Conservation (phyloP, 257 asterid genomes). For the Gynochthodes officinalis region DNA sequence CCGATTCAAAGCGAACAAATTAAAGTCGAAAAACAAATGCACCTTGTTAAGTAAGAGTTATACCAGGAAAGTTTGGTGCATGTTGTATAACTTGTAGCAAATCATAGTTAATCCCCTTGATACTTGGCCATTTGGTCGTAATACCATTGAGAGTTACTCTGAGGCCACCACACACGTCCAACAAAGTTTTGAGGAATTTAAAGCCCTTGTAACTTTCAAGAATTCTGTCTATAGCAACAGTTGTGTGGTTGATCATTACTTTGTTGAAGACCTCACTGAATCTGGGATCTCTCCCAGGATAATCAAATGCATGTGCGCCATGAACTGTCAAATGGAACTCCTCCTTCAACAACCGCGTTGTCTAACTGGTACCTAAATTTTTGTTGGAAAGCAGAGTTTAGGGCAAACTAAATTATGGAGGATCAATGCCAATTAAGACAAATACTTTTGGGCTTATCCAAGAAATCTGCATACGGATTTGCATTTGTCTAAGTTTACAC, state of each 20-base stretch:
- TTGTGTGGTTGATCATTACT: slow-evolving; percentile 31
- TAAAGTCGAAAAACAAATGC: neutral
- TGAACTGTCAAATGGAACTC: slow-evolving; percentile 31
- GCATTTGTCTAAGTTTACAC: too few relatives aligned
- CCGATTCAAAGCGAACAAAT: neutral
- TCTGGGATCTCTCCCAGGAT: slow-evolving; percentile 20
- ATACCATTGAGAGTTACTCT: slow-evolving; percentile 34
- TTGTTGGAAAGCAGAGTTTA: too few relatives aligned
- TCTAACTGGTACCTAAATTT: slow-evolving; percentile 29
- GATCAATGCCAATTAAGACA: too few relatives aligned
- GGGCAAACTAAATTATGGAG: too few relatives aligned
- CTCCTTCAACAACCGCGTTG: slow-evolving; percentile 39
- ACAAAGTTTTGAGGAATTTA: slow-evolving; percentile 24
- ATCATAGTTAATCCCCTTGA: slow-evolving; percentile 43
- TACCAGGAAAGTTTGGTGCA: slow-evolving; percentile 39
- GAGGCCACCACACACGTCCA: slow-evolving; percentile 49
- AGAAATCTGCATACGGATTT: too few relatives aligned
- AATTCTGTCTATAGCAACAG: slow-evolving; percentile 23
- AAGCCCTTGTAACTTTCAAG: slow-evolving; percentile 36
- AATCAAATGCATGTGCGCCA: slow-evolving; percentile 32
- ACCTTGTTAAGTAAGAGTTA: neutral
- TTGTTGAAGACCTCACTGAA: slow-evolving; percentile 30
- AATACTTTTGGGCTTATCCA: too few relatives aligned
- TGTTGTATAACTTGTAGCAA: slow-evolving; percentile 34
- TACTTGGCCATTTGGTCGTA: slow-evolving; percentile 29